Base-by-base conservation (phyloP, 2,329 filamentous ascomycete species). In the Sphaerulina musiva region DNA sequence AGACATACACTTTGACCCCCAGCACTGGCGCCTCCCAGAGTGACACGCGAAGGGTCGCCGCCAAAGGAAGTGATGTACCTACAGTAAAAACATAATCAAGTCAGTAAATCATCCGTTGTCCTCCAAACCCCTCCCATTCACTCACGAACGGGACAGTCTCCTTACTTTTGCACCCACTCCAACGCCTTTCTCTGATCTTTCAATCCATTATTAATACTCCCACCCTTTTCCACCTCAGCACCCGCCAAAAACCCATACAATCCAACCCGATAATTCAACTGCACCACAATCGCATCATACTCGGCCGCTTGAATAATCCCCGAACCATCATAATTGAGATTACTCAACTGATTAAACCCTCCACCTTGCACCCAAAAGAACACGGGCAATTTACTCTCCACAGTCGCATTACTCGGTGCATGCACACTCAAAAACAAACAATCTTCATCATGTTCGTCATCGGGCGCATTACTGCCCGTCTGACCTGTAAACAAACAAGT, bases 241-340 rank as follows among this genome's bases (percentile, higher is more conserved):
- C 81, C 75, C 1, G 81, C 80, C 10, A 91, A 74, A 65, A 90
- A 91, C 0, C 87, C 87, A 60, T 83, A 89, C 0, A 80, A 78
- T 0, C 86, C 86, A 9, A 91, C 85, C 4, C 87, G 82, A 66
- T 91, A 90, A 70, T 89, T 90, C 70, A 88, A 79, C 8, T 77
- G 84, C 1, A 91, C 84, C 0, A 89, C 80, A 0, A 91, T 72
- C 26, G 89, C 83, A 45, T 80, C 75, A 54, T 79, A 72, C 38
- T 76, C 74, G 14, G 80, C 79, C 0, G 82, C 83, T 31, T 75
- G 66, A 29, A 84, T 74, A n/a, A 90, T 69, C 0, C 78, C 80
- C 1, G 76, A 78, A 0, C 80, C 84, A 59, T 88, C 80, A 60
- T 80, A 76, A 56, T 84, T 74, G 8, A 70, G 60, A 55, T 73